Evolutionary conservation across 2,329 filamentous ascomycete species (phyloP).

Genomic region (Furcasterigmium sp.): DNA sequence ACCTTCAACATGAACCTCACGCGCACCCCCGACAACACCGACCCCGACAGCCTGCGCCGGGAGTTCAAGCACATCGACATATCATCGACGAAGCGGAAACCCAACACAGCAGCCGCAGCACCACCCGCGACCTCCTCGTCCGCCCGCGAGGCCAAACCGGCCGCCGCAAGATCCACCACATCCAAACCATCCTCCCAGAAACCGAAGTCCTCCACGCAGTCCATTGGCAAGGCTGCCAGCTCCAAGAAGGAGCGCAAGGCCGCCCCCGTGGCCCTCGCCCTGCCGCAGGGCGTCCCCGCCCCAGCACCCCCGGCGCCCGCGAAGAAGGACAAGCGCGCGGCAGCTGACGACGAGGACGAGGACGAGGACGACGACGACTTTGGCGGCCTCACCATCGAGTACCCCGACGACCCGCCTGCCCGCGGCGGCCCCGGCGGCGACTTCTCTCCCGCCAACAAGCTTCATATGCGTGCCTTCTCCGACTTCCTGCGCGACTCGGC

Average conservation of each 20-base stretch:
- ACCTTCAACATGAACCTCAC: conserved; percentile 84
- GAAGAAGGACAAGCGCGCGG: neutral
- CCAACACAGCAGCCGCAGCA: conserved; percentile 17
- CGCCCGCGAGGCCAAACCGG: conserved; percentile 15
- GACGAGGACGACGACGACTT: conserved; percentile 53
- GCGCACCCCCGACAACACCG: conserved; percentile 59
- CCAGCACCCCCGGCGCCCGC: conserved; percentile 1
- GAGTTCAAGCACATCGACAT: conserved; percentile 61
- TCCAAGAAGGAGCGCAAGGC: conserved; percentile 22
- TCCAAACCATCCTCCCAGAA: conserved; percentile 10
- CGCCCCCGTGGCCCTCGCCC: conserved; percentile 15
- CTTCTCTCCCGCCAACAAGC: conserved; percentile 37
- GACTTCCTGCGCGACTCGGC: conserved; percentile 45
- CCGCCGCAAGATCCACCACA: conserved; percentile 14
- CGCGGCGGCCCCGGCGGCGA: conserved; percentile 25
- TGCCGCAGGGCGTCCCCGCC: neutral
- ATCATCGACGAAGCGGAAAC: neutral
- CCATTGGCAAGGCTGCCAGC: conserved; percentile 8
- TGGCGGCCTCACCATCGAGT: conserved; percentile 53
- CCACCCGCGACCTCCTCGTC: conserved; percentile 14
- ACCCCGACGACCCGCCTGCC: conserved; percentile 40
- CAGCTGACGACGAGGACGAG: conserved; percentile 42
- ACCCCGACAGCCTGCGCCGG: conserved; percentile 57
- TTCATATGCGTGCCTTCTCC: conserved; percentile 42
- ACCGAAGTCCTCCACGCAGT: conserved; percentile 8